Percentiles rank a stretch among this genome's conserved stretches.
Evolutionary conservation across 805 yeast species (phyloP).

Genomic region (Yarrowia yakushimensis): DNA sequence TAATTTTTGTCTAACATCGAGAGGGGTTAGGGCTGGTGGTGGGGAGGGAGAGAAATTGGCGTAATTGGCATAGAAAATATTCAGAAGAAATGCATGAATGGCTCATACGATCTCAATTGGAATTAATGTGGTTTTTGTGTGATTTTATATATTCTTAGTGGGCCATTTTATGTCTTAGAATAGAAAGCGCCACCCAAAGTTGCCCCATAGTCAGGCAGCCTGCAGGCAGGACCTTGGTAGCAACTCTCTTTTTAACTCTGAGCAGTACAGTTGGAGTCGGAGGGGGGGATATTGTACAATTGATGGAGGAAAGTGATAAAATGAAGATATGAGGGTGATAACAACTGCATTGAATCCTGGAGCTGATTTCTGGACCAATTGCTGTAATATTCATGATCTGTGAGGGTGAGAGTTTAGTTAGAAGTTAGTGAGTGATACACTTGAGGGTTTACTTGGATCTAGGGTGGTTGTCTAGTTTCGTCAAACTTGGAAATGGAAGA

Average conservation of each 20-base stretch:
- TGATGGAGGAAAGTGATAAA: neutral
- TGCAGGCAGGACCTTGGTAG: conserved; percentile 4
- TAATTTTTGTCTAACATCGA: neutral
- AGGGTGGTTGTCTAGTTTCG: too few relatives aligned
- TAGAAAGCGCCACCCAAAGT: conserved; percentile 2
- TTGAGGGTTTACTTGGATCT: too few relatives aligned
- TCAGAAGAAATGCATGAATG: neutral
- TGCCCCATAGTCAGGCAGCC: neutral
- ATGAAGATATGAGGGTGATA: too few relatives aligned
- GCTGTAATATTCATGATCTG: too few relatives aligned
- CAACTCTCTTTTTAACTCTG: conserved; percentile 9
- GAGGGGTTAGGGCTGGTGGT: neutral
- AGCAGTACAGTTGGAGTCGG: neutral
- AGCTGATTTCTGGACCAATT: too few relatives aligned
- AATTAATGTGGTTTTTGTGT: too few relatives aligned
- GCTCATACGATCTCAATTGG: neutral
- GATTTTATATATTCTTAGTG: neutral
- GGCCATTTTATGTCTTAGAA: neutral
- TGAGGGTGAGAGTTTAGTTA: too few relatives aligned
- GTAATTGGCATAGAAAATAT: neutral
- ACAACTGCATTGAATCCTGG: too few relatives aligned
- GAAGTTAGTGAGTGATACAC: too few relatives aligned
- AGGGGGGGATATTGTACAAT: neutral
- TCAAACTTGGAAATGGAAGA: too few relatives aligned
- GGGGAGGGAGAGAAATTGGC: neutral